These are phyloP conservation scores for Pichia sp. DNA, from an alignment of 1,139 yeast species.

Conservation along the genomic window DNA sequence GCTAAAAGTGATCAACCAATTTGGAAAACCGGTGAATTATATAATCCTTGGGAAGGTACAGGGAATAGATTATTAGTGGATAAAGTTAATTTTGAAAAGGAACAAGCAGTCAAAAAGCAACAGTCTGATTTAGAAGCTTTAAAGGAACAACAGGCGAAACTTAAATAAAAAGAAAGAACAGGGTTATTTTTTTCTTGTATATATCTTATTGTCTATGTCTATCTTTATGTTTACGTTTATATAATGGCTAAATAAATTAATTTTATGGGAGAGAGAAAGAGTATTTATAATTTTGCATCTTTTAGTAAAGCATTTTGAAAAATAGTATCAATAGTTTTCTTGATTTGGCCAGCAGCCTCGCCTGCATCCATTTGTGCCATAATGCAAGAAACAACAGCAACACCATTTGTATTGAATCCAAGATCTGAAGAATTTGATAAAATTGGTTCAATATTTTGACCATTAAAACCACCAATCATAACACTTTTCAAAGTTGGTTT, in stretches of 20 bases:
- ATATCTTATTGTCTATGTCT: neutral
- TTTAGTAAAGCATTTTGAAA: neutral
- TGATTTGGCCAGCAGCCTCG: slow-evolving; percentile 5
- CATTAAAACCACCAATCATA: slow-evolving; percentile 83
- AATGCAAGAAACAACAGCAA: slow-evolving; percentile 81
- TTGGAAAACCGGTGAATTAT: slow-evolving; percentile 70
- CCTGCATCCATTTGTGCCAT: slow-evolving; percentile 64
- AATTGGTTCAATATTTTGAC: slow-evolving; percentile 55
- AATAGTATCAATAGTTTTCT: slow-evolving; percentile 8
- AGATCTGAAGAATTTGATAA: slow-evolving; percentile 43
- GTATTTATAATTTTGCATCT: neutral
- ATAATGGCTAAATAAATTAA: too few relatives aligned
- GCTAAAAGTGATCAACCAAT: slow-evolving; percentile 65
- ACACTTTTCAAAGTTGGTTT: slow-evolving; percentile 49
- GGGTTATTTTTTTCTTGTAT: neutral
- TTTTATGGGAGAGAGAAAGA: neutral
- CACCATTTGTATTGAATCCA: slow-evolving; percentile 58
- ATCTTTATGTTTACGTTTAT: too few relatives aligned
- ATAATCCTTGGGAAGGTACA: slow-evolving; percentile 52
- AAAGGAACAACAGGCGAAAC: slow-evolving; percentile 30
- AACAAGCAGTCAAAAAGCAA: slow-evolving; percentile 41
- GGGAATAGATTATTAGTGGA: slow-evolving; percentile 38
- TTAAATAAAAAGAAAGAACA: slow-evolving; percentile 1
- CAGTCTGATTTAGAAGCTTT: slow-evolving; percentile 42
- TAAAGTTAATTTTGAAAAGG: slow-evolving; percentile 44